phyloP scores from a whole-genome alignment of 192 early-diverging fungal genomes.

The Mortierella claussenii region DNA sequence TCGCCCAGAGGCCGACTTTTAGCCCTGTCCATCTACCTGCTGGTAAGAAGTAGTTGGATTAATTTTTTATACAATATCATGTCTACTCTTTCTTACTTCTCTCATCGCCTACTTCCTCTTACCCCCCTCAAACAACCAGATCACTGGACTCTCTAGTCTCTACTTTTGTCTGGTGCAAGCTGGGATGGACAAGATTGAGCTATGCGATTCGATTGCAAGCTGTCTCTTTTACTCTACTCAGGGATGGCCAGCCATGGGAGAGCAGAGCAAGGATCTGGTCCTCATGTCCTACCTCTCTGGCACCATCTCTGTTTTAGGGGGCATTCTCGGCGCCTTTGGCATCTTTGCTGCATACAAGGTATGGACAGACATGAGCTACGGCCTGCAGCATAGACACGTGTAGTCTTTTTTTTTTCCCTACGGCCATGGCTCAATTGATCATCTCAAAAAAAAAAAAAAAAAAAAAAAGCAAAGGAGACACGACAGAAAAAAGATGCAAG shows the following conservation, averaged over 20 bases:
- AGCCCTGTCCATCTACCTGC: conserved; percentile 25
- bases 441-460: too few species aligned
- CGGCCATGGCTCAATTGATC: too few species aligned
- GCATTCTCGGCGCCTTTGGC: conserved; percentile 36
- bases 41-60: conserved; percentile 8
- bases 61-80: background rate
- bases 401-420: too few species aligned
- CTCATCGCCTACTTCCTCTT: background rate
- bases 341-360: conserved; percentile 46
- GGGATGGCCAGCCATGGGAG: conserved; percentile 40
- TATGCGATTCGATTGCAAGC: conserved; percentile 23
- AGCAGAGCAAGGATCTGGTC: conserved; percentile 33
- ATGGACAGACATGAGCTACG: too few species aligned
- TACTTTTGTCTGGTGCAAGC: conserved; percentile 46
- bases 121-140: too few species aligned
- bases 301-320: conserved; percentile 24
- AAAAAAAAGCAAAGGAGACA: too few species aligned
- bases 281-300: conserved; percentile 47
- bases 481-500: too few species aligned
- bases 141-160: conserved; percentile 23
- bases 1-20: conserved; percentile 17
- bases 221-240: conserved; percentile 39
- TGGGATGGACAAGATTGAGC: conserved; percentile 18
- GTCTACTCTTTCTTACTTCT: too few species aligned
- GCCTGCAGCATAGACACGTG: too few species aligned